Evolutionary conservation across 768 basidiomycete species (phyloP), one percentile per base, ranked within the genome.

Genomic region (Lentinula sp.): DNA sequence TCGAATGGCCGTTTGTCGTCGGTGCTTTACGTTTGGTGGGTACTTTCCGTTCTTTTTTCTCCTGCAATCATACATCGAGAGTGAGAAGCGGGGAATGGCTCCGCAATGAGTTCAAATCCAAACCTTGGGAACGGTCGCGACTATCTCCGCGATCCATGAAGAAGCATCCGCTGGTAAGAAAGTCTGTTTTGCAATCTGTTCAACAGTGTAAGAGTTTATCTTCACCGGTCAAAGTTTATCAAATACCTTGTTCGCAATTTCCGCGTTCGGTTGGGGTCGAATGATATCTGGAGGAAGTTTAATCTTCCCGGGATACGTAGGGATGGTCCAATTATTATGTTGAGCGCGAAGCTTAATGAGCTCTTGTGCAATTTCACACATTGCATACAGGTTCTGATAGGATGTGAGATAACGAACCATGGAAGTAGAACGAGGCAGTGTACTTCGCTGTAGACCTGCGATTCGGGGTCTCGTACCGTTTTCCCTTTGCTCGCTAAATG

Each of bases 321-420:
- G 77, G 3, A 98, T 74, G 3, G 79, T 80, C 93, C 95, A 98
- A 3, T 81, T 80, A 61, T 88, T 83, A 13, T 84, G 76, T 0
- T 82, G 80, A 0, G 86, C 85, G n/a, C 83, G 81, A 1, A 78
- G 74, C 67, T 87, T 89, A 72, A 98, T 88, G 37, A 97, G 75
- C 65, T 92, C 84, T 72, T 97, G 93, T 0, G 96, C 88, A 7
- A 98, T 79, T 66, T 99, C 97, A 65, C 90, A 86, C 61, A 93
- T 78, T 8, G 85, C 80, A 68, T 97, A 98, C 43, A 99, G 77
- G 70, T 93, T 91, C 95, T 97, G 65, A 35, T 46, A 4, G 40
- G 5, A 61, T 37, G 23, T 50, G 8, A 51, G 48, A 18, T 15
- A 60, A 4, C n/a, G 10, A n/a, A 48, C 59, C 16, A 66, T 39